Evolutionary conservation across 352 stramenopile genomes (phyloP).

Genomic region (Aphanomyces stellatus): DNA sequence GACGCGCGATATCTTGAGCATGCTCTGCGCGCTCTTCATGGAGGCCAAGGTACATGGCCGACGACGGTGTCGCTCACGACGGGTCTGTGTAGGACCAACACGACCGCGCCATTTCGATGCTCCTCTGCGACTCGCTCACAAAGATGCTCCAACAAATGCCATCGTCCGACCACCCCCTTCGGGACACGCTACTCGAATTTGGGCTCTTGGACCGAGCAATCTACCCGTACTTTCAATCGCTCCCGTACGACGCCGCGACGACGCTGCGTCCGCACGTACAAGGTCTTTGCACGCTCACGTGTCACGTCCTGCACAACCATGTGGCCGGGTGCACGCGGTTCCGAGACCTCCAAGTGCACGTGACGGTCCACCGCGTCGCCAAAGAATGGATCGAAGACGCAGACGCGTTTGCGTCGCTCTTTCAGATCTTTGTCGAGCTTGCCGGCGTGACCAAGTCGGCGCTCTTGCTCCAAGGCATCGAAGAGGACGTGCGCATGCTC

Average conservation of each 20-base stretch:
- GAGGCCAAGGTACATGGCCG: conserved; percentile 20
- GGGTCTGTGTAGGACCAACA: background rate
- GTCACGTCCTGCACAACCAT: conserved; percentile 50
- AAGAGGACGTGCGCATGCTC: conserved; percentile 47
- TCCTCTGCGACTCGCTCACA: conserved; percentile 52
- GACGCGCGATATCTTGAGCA: conserved; percentile 49
- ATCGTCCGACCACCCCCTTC: conserved; percentile 25
- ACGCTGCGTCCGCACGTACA: background rate
- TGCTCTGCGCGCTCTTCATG: conserved; percentile 59
- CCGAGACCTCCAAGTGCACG: conserved; percentile 41
- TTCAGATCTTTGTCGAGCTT: conserved; percentile 38
- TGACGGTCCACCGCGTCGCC: conserved; percentile 49
- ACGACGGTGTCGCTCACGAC: background rate
- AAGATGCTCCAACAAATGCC: conserved; percentile 44
- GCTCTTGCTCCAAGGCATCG: conserved; percentile 36
- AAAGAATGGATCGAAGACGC: conserved; percentile 28
- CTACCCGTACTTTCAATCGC: conserved; percentile 33
- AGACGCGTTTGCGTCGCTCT: conserved; percentile 12
- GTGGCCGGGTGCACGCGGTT: conserved; percentile 36
- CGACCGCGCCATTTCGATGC: conserved; percentile 20
- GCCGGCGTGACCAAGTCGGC: conserved; percentile 17
- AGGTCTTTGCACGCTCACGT: conserved; percentile 24
- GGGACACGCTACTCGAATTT: conserved; percentile 41
- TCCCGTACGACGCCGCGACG: conserved; percentile 23
- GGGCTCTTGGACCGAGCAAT: conserved; percentile 57